Conservation (phyloP, 2,329 filamentous ascomycete species). For the Pseudocercospora vitis region DNA sequence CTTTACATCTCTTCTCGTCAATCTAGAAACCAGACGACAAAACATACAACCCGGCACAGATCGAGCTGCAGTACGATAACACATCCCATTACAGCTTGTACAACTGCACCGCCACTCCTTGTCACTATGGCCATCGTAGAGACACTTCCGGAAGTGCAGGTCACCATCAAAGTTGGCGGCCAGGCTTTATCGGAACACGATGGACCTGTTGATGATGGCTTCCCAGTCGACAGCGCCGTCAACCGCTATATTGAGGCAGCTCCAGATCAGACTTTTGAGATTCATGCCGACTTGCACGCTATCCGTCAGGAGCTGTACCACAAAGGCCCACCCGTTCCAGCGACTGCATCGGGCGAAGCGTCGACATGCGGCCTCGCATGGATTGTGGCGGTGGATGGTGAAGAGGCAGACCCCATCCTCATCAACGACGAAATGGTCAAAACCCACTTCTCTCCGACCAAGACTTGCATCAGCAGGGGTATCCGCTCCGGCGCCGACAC, state of each 20-base stretch:
- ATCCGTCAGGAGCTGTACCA: neutral
- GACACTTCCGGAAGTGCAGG: neutral
- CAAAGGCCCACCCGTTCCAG: neutral
- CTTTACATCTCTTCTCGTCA: no score
- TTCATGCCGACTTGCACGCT: neutral
- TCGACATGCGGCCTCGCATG: neutral
- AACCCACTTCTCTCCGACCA: neutral
- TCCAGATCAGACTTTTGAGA: neutral
- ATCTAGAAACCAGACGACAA: neutral
- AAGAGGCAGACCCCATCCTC: neutral
- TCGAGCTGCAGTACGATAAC: no score
- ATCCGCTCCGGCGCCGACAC: neutral
- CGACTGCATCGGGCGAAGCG: neutral
- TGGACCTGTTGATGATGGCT: neutral
- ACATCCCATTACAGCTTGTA: no score
- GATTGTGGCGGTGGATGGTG: neutral
- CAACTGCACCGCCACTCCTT: no score
- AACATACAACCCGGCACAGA: neutral
- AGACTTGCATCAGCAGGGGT: neutral
- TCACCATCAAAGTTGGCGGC: neutral
- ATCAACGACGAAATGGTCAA: neutral
- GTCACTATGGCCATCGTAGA: neutral
- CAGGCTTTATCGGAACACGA: neutral
- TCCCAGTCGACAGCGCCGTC: neutral
- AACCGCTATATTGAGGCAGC: neutral